These are phyloP conservation scores for Stephania japonica DNA, from an alignment of 164 flowering plant species.

Conservation along the genomic window DNA sequence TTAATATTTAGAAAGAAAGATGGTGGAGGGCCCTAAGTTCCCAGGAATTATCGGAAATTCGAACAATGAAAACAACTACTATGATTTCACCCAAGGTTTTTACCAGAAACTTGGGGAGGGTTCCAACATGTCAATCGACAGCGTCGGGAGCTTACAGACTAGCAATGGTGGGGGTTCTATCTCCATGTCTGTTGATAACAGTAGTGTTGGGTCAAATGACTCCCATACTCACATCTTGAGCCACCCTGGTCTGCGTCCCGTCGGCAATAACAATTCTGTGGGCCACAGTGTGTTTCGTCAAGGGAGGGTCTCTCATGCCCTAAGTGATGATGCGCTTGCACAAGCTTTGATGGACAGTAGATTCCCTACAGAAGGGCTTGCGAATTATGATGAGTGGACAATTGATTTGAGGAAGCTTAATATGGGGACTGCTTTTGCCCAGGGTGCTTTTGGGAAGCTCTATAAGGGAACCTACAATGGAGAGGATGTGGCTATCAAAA, in stretches of 20 bases:
- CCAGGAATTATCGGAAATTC: constrained; percentile 23
- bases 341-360: constrained; percentile 58
- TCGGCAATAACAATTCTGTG: constrained; percentile 21
- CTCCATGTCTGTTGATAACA: constrained; percentile 34
- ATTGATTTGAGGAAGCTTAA: constrained; percentile 59
- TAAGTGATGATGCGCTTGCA: constrained; percentile 37
- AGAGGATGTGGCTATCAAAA: constrained; percentile 72
- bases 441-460: constrained; percentile 68
- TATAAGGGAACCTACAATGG: constrained; percentile 63
- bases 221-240: constrained; percentile 24
- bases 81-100: constrained; percentile 23
- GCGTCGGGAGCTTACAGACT: constrained; percentile 29
- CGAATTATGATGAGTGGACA: constrained; percentile 65
- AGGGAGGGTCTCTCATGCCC: constrained; percentile 27
- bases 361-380: constrained; percentile 51
- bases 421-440: constrained; percentile 64
- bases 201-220: constrained; percentile 39
- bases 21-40: constrained; percentile 39
- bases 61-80: constrained; percentile 25
- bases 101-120: constrained; percentile 32
- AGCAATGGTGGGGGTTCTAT: constrained; percentile 31
- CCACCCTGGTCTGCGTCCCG: constrained; percentile 22
- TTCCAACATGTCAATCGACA: constrained; percentile 38
- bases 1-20: constrained; percentile 9
- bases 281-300: constrained; percentile 32